Evolutionary conservation across 2,329 filamentous ascomycete species (phyloP).

Genomic region (Fusarium drepaniforme): DNA sequence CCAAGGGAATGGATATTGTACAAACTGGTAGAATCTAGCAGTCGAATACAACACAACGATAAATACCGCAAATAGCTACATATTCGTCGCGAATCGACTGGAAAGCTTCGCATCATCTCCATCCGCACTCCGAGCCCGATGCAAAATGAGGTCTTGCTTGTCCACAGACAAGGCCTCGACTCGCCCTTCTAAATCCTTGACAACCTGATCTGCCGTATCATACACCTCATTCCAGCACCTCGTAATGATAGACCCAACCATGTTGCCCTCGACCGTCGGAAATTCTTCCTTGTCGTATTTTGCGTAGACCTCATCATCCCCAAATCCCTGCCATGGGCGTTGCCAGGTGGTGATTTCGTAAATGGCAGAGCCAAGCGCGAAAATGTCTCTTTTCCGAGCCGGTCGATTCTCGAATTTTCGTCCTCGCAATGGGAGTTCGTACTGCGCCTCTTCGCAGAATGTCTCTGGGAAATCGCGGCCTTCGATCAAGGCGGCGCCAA

Average conservation of each 20-base stretch:
- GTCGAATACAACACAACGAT: neutral
- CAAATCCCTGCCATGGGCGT: neutral
- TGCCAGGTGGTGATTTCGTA: slow-evolving; percentile 7
- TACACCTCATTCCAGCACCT: neutral
- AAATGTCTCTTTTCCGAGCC: neutral
- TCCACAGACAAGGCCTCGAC: neutral
- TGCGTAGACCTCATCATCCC: neutral
- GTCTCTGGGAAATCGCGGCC: neutral
- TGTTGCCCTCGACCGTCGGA: neutral
- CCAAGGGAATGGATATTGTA: neutral
- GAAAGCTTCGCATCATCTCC: neutral
- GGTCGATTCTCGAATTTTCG: neutral
- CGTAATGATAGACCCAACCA: neutral
- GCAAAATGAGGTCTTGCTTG: neutral
- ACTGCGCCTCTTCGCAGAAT: neutral
- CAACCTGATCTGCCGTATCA: neutral
- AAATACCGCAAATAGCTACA: neutral
- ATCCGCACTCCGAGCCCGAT: neutral
- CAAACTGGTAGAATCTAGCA: neutral
- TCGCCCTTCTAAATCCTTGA: neutral
- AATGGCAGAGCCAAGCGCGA: slow-evolving; percentile 7
- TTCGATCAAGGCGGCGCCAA: slow-evolving; percentile 1
- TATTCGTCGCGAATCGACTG: neutral
- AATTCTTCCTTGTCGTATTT: neutral
- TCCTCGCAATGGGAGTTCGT: slow-evolving; percentile 2